A percentile compares a stretch with the other conserved stretches of the same genome.
Conservation (phyloP, 2,329 filamentous ascomycete species). For the Aspergillus aculeatinus region DNA sequence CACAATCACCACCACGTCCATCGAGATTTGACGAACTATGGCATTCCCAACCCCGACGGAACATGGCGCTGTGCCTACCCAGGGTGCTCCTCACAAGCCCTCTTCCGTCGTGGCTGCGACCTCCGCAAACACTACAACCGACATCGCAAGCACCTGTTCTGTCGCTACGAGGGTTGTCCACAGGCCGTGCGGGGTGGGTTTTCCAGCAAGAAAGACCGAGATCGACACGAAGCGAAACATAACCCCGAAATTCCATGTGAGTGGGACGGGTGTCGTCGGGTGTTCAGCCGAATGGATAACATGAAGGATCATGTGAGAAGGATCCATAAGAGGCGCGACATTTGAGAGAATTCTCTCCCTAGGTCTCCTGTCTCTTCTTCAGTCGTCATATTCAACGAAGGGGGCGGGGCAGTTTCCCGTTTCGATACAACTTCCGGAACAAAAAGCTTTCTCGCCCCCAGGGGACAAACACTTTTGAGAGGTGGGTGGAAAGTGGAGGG, state of each 20-base stretch:
- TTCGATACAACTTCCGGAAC: background rate
- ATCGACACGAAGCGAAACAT: conserved; percentile 62
- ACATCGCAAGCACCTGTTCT: conserved; percentile 62
- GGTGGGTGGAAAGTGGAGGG: background rate
- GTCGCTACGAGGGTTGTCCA: conserved; percentile 58
- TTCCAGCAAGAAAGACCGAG: conserved; percentile 62
- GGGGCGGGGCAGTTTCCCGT: background rate
- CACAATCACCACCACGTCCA: conserved; percentile 1
- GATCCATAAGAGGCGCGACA: conserved; percentile 38
- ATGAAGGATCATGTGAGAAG: conserved; percentile 55
- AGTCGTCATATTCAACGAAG: background rate
- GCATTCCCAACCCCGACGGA: conserved; percentile 30
- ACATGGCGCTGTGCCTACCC: conserved; percentile 61
- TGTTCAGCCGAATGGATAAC: conserved; percentile 63
- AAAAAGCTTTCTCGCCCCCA: background rate
- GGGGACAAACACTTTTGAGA: background rate
- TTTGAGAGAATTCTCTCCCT: background rate
- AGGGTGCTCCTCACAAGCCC: conserved; percentile 58
- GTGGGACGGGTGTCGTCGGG: conserved; percentile 56
- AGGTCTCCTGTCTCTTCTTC: background rate
- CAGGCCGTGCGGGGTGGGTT: conserved; percentile 58
- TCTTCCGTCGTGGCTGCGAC: conserved; percentile 61
- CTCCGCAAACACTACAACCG: conserved; percentile 63
- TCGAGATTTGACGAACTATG: conserved; percentile 33
- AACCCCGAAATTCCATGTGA: conserved; percentile 61